phyloP scores from a whole-genome alignment of 345 rosid genomes.

The Gynandropsis gynandra region DNA sequence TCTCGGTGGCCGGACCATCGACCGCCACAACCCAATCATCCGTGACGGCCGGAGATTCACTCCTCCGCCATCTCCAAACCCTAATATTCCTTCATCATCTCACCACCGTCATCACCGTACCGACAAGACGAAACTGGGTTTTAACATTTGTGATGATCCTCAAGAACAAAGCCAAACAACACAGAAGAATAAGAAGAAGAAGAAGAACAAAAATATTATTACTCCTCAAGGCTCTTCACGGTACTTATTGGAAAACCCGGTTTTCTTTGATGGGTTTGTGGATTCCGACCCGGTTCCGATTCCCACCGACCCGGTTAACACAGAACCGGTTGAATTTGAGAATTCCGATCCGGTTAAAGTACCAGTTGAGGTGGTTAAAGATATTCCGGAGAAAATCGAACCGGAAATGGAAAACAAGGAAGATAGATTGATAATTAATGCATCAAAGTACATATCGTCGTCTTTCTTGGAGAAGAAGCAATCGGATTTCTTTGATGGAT shows the following conservation, averaged over 20 bases:
- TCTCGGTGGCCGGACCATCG: constrained; percentile 27
- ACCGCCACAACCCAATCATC: no score
- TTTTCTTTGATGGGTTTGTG: no score
- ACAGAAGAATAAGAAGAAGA: constrained; percentile 34
- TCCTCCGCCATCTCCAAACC: constrained; percentile 32
- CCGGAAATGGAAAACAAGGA: constrained; percentile 9
- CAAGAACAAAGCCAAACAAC: constrained; percentile 13
- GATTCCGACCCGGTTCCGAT: no score
- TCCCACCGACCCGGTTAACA: not conserved
- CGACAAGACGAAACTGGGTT: constrained; percentile 36
- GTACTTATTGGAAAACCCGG: not conserved
- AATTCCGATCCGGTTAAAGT: constrained; percentile 37
- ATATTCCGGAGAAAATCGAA: constrained; percentile 21
- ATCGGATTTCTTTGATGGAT: constrained; percentile 39
- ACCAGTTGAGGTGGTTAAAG: not conserved
- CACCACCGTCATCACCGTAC: constrained; percentile 38
- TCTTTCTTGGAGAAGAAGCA: constrained; percentile 37
- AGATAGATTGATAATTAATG: constrained; percentile 24
- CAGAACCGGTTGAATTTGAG: constrained; percentile 24
- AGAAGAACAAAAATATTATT: constrained; percentile 9
- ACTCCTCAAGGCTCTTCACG: constrained; percentile 31
- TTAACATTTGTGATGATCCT: constrained; percentile 19
- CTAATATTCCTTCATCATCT: constrained; percentile 29
- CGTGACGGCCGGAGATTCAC: constrained; percentile 49
- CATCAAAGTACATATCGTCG: constrained; percentile 49